Evolutionary conservation across 2,329 filamentous ascomycete genomes (phyloP).

Genomic region (Colletotrichum sojae): DNA sequence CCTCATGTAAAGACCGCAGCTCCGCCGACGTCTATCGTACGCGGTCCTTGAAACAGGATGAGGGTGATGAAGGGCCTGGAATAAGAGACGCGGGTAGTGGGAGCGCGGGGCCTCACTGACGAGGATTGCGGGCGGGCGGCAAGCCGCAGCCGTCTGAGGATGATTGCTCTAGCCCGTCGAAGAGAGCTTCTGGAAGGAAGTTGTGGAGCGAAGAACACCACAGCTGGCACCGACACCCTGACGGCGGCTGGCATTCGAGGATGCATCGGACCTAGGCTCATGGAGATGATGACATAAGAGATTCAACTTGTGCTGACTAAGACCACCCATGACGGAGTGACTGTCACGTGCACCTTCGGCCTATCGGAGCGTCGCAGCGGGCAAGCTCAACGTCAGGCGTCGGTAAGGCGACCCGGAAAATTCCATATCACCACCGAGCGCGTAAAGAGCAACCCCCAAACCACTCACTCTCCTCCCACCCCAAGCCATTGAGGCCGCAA

Average conservation of each 20-base stretch:
- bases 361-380: slow-evolving; percentile 37
- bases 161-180: slow-evolving; percentile 19
- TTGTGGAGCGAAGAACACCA: background rate
- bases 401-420: slow-evolving; percentile 36
- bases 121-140: slow-evolving; percentile 1
- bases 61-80: slow-evolving; percentile 25
- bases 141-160: slow-evolving; percentile 10
- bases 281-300: background rate
- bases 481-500: slow-evolving; percentile 49
- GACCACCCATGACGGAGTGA: accelerated
- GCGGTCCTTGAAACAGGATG: slow-evolving; percentile 34
- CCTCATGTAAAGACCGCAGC: background rate
- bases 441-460: slow-evolving; percentile 27
- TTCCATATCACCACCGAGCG: slow-evolving; percentile 42
- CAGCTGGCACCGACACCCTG: background rate
- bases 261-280: too few species aligned
- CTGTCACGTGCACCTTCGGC: slow-evolving; percentile 38
- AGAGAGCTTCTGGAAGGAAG: slow-evolving; percentile 9
- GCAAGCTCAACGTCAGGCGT: slow-evolving; percentile 36
- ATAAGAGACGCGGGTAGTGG: background rate
- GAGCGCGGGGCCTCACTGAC: slow-evolving; percentile 12
- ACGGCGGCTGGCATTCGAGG: background rate
- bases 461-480: slow-evolving; percentile 12
- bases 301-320: slow-evolving; percentile 12
- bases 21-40: slow-evolving; percentile 8